Evolutionary conservation across 352 stramenopile genomes (phyloP), one percentile per base, ranked within the genome.

Genomic region (Pythium sp.): DNA sequence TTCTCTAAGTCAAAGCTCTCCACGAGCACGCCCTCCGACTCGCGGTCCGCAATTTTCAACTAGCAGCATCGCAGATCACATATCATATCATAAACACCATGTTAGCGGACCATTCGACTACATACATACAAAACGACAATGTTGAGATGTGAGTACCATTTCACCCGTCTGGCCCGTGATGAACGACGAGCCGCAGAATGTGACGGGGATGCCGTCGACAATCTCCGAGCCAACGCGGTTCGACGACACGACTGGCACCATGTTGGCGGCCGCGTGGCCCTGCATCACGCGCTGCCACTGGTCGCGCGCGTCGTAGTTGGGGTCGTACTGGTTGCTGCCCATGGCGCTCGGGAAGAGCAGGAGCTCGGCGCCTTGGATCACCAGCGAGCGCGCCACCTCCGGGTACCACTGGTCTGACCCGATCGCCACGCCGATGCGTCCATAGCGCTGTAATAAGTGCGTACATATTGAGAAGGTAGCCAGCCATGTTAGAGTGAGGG

Each of bases 351-450:
- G 86, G 62, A 87, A 95, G 34, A 95, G 66, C 72, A 87, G 83
- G 46, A 98, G 72, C 74, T 98, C 93, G 11, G 93, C 91, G 51
- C 93, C 93, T 43, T 97, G 82, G 43, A 98, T 73, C 26, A 92
- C 89, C 70, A 97, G 87, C 62, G 81, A 76, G 22, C 93, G 89
- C 28, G 93, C 86, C 24, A 96, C 86, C 69, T 98, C 93, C 1
- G 93, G 93, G 68, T 95, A 97, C 93, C 91, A 98, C 67, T 98
- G 91, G 67, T 98, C 93, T 65, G 89, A 96, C 49, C 93, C 94
- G 43, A 98, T 94, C 22, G 87, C 90, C 4, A 98, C 84, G 12
- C 93, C 92, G 47, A 98, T 87, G 49, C 84, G 86, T 3, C 86
- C 92, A 38, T 95, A 97, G 38, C 86, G 84, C 87, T 95, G 58